Evolutionary conservation across 2,329 filamentous ascomycete genomes (phyloP), one percentile per base, ranked within the genome.

Genomic region (Colletotrichum falcatum): DNA sequence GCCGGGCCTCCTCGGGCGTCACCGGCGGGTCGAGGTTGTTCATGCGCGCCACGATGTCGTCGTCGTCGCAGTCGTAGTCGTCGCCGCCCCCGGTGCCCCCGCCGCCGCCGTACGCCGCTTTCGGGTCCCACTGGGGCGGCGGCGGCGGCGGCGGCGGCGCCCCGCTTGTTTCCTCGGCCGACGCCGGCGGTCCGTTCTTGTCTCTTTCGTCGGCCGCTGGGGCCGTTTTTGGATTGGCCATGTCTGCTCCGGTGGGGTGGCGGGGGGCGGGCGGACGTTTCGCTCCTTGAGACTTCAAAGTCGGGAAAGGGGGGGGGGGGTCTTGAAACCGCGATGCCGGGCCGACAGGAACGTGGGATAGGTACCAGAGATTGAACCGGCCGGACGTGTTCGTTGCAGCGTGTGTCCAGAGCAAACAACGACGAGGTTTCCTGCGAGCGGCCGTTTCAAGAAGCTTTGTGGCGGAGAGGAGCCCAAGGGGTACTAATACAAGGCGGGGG

Each of bases 11-110:
- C 9, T 71, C 73, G 1, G 66, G 49, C 11, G 66, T 70, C 11
- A 66, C 66, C 0, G 66, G 62, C 1, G 65, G 70, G 37, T 75
- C 72, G 74, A 74, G 72, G 14, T 62, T 61, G 28, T 63, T 68
- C 66, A 66, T 71, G 9, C 66, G 65, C 7, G 65, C 44, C 20
- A 68, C 66, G 72, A 70, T 61, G n/a, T 70, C 39, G 18, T 20
- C 7, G 42, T 9, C 63, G n/a, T 65, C 66, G 9, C 61, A 56
- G 18, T 46, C 23, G n/a, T 14, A 20, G 4, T 58, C 49, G 5
- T 35, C 35, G n/a, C n/a, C n/a, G n/a, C n/a, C n/a, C n/a, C n/a
- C n/a, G n/a, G n/a, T n/a, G n/a, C n/a, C n/a, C n/a, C n/a, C n/a
- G n/a, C n/a, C n/a, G n/a, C n/a, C n/a, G n/a, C n/a, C n/a, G n/a